Percentiles rank a stretch among this genome's conserved stretches.
phyloP scores from a whole-genome alignment of 1,284 basidiomycete species.

The Cronartium quercuum region DNA sequence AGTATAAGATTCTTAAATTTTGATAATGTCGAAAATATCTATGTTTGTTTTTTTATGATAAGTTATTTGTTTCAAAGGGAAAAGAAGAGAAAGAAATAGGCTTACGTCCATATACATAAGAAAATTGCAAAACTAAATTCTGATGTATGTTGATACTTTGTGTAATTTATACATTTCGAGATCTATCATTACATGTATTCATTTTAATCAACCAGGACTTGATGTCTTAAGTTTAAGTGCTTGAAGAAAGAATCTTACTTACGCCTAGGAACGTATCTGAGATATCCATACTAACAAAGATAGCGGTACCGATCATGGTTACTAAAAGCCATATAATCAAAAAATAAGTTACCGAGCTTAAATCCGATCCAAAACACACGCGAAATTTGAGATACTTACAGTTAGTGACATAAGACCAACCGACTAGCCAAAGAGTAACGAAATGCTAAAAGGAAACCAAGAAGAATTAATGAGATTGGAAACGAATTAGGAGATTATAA shows the following conservation, averaged over 20 bases:
- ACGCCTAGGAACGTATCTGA: slow-evolving; percentile 84
- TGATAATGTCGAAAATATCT: slow-evolving; percentile 95
- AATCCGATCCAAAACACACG: neutral
- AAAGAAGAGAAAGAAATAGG: slow-evolving; percentile 43
- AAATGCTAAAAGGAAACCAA: slow-evolving; percentile 60
- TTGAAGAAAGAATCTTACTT: slow-evolving; percentile 49
- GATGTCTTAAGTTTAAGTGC: neutral
- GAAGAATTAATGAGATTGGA: neutral
- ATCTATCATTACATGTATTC: slow-evolving; percentile 53
- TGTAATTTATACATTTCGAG: slow-evolving; percentile 80
- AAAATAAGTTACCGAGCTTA: slow-evolving; percentile 16
- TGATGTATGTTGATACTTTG: slow-evolving; percentile 58
- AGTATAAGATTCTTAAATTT: slow-evolving; percentile 78
- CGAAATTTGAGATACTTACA: neutral
- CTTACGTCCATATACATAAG: slow-evolving; percentile 73
- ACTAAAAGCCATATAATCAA: slow-evolving; percentile 56
- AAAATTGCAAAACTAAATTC: slow-evolving; percentile 64
- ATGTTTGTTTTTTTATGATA: too few relatives aligned
- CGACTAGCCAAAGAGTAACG: slow-evolving; percentile 91
- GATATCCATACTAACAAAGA: slow-evolving; percentile 95
- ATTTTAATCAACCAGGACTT: neutral
- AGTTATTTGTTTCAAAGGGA: too few relatives aligned
- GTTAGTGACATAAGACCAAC: slow-evolving; percentile 53
- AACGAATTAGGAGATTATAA: neutral
- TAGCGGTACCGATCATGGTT: slow-evolving; percentile 82